These are phyloP conservation scores for Pecoramyces ruminantium DNA, from an alignment of 192 early-diverging fungal genomes.

Conservation along the genomic window DNA sequence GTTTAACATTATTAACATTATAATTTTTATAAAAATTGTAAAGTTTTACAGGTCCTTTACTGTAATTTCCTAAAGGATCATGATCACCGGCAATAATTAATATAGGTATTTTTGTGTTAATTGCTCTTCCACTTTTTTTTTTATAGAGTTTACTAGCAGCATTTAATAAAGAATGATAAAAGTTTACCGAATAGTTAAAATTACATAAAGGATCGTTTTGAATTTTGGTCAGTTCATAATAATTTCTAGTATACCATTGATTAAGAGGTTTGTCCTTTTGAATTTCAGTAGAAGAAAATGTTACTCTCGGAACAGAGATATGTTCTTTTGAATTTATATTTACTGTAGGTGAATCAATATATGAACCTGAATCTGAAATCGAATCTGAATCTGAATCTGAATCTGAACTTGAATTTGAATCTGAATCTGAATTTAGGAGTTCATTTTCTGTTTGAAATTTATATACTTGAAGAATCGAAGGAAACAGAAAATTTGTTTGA, in stretches of 20 bases:
- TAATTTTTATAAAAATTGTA: not conserved
- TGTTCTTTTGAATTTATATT: not conserved
- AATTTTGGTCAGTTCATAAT: not conserved
- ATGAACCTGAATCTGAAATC: not conserved
- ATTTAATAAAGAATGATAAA: not conserved
- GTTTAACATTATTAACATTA: not conserved
- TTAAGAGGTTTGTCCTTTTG: not conserved
- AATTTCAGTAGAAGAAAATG: not conserved
- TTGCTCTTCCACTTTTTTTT: not conserved
- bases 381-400: not conserved
- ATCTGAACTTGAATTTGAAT: not conserved
- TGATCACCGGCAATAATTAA: not conserved
- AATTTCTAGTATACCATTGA: not conserved
- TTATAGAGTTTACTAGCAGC: not conserved
- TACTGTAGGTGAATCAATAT: not conserved
- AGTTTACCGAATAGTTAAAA: not conserved
- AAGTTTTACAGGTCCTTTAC: not conserved
- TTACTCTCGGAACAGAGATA: not conserved
- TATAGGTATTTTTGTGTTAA: not conserved
- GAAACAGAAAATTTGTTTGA: not conserved
- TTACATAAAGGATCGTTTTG: not conserved
- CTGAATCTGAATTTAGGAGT: not conserved
- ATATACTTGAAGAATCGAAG: not conserved
- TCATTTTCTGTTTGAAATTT: not conserved
- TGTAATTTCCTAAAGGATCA: not conserved